A percentile compares a stretch with the other conserved stretches of the same genome.
Conservation (phyloP, 1,284 basidiomycete genomes). For the Microstroma glucosiphilum region DNA sequence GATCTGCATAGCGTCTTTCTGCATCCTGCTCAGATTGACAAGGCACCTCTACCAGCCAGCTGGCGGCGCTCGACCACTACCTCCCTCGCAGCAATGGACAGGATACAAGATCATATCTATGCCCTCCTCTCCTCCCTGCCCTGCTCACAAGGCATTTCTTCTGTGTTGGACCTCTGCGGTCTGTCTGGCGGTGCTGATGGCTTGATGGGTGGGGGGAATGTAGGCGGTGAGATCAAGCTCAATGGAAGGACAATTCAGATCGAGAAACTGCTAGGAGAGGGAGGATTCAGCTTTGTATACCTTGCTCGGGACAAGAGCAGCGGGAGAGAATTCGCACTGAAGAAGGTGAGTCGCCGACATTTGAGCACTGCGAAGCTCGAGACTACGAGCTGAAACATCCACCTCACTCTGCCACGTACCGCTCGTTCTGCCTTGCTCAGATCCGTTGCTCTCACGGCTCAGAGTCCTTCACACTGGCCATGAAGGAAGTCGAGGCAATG, state of each 20-base stretch:
- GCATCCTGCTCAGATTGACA: too few species aligned
- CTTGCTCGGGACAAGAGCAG: slow-evolving; percentile 41
- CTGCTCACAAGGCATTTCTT: slow-evolving; percentile 7
- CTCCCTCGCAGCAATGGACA: slow-evolving; percentile 1
- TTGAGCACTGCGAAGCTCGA: background rate
- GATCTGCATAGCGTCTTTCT: too few species aligned
- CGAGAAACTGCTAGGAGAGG: slow-evolving; percentile 41
- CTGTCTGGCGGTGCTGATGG: too few species aligned
- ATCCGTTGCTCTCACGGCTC: slow-evolving; percentile 47
- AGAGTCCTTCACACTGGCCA: slow-evolving; percentile 43
- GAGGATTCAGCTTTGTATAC: slow-evolving; percentile 42
- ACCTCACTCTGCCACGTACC: background rate
- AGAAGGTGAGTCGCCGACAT: slow-evolving; percentile 28
- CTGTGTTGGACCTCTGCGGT: background rate
- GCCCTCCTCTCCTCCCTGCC: slow-evolving; percentile 13
- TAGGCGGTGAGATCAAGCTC: slow-evolving; percentile 25
- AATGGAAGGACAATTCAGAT: slow-evolving; percentile 44
- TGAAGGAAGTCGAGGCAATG: slow-evolving; percentile 50
- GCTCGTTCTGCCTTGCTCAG: slow-evolving; percentile 10
- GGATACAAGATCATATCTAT: slow-evolving; percentile 10
- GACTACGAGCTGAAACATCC: background rate
- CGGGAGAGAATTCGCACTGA: slow-evolving; percentile 45
- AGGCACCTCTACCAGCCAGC: too few species aligned
- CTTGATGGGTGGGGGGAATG: background rate
- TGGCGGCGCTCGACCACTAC: too few species aligned